Evolutionary conservation across 495 filamentous ascomycete genomes (phyloP), one percentile per base, ranked within the genome.

Genomic region (Lophiostoma macrostomum): DNA sequence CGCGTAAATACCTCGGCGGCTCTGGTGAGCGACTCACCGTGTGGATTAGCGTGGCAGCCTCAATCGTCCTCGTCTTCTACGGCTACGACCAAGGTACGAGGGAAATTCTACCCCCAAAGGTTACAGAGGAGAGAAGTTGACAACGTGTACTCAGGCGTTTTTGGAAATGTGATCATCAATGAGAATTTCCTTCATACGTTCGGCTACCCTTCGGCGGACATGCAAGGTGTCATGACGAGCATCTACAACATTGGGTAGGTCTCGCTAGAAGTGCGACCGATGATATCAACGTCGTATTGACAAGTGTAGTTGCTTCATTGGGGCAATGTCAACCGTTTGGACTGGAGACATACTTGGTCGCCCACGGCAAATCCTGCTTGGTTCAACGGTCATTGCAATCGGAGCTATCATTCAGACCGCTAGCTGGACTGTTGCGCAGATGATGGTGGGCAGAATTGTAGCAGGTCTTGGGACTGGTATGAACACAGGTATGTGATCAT

Each of bases 381-480:
- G 62, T 20, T 64, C 48, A 41, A 44, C 51, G 2, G 46, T 62
- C 31, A 57, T 63, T 12, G 50, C 55, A 12, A 41, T 67, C 37
- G 66, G 66, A 3, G 60, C 66, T 16, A 50, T 66, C 25, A 58
- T 69, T 14, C 66, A 69, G 39, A 48, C 64, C 0, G 46, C 66
- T n/a, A 46, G 62, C 20, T 65, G 43, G 24, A 41, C 42, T 25
- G 47, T 67, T 12, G 24, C 58, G 11, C 61, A 67, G 32, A 60
- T 69, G 60, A 56, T 69, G 30, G 57, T 67, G 24, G 64, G 64
- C 7, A 40, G 66, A 18, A 54, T 64, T 22, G 48, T 65, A n/a
- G 51, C 58, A 23, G 66, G 66, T 7, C 27, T 67, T 11, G 64
- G 61, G 3, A 67, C 52, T 38, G 66, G 66, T 4, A 61, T 68